Evolutionary conservation across 1,284 basidiomycete species (phyloP).

Genomic region (Pterula multifida): DNA sequence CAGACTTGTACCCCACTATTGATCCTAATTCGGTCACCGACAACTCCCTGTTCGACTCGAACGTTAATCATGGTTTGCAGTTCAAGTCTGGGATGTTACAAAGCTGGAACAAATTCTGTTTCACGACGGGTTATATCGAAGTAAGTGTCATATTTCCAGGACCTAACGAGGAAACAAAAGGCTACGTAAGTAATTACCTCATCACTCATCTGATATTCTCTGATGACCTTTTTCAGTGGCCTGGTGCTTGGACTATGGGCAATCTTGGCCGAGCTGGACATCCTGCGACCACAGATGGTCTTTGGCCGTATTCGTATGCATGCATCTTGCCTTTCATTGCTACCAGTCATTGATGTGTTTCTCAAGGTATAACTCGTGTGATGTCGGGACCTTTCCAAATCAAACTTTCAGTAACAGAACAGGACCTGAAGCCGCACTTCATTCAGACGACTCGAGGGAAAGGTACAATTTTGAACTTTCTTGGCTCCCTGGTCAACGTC

Average conservation of each 20-base stretch:
- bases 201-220: background rate
- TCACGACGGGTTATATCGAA: conserved; percentile 60
- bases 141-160: conserved; percentile 34
- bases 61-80: conserved; percentile 46
- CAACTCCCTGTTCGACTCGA: conserved; percentile 28
- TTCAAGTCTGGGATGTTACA: conserved; percentile 62
- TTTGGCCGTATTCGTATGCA: conserved; percentile 52
- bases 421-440: conserved; percentile 41
- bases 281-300: conserved; percentile 70
- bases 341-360: conserved; percentile 12
- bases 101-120: conserved; percentile 84
- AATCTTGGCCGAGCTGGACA: conserved; percentile 80
- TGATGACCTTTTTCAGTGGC: conserved; percentile 30
- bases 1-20: conserved; percentile 2
- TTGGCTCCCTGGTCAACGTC: conserved; percentile 57
- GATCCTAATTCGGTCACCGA: conserved; percentile 16
- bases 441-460: conserved; percentile 29
- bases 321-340: conserved; percentile 6
- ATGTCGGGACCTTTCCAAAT: conserved; percentile 71
- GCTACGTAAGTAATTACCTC: conserved; percentile 25
- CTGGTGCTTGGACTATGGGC: conserved; percentile 80
- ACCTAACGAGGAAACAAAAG: conserved; percentile 24
- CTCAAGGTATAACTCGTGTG: conserved; percentile 54
- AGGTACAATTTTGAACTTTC: conserved; percentile 41
- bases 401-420: conserved; percentile 42